Evolutionary conservation across 2,329 filamentous ascomycete genomes (phyloP).

Genomic region (Aspergillus brasiliensis): DNA sequence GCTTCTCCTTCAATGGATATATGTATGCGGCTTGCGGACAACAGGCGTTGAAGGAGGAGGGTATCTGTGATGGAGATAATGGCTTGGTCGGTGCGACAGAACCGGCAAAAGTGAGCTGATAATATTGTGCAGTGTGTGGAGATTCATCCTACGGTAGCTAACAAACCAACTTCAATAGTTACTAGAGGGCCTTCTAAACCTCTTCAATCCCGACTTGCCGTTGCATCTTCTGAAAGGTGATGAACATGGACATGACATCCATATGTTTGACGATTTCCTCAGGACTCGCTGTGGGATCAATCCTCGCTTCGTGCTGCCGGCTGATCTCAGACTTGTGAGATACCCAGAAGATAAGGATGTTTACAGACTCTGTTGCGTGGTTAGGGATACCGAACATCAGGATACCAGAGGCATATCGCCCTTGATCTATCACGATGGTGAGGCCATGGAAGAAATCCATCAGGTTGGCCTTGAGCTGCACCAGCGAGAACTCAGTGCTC

Average conservation of each 20-base stretch:
- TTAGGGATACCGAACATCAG: background rate
- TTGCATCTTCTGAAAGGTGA: constrained; percentile 22
- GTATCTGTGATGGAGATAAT: background rate
- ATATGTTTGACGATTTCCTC: constrained; percentile 11
- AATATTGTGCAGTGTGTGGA: too few relatives aligned
- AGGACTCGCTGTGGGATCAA: background rate
- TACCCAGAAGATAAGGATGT: background rate
- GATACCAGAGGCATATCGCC: background rate
- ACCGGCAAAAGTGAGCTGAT: constrained; percentile 11
- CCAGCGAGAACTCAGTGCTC: constrained; percentile 29
- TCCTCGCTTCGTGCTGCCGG: constrained; percentile 13
- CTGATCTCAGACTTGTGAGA: constrained; percentile 12
- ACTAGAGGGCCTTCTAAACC: constrained; percentile 7
- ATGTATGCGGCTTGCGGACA: constrained; percentile 14
- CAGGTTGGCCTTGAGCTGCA: constrained; percentile 34
- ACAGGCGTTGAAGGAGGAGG: background rate
- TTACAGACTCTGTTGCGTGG: constrained; percentile 20
- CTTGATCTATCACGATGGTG: constrained; percentile 8
- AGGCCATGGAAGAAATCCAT: constrained; percentile 26
- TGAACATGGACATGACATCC: constrained; percentile 20
- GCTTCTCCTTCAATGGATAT: constrained; percentile 28
- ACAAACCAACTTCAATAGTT: background rate
- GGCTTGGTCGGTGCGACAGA: constrained; percentile 2
- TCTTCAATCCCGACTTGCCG: constrained; percentile 15
- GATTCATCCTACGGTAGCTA: background rate